phyloP scores from a whole-genome alignment of 129 eudicot genomes.

The Flaveria ramosissima region DNA sequence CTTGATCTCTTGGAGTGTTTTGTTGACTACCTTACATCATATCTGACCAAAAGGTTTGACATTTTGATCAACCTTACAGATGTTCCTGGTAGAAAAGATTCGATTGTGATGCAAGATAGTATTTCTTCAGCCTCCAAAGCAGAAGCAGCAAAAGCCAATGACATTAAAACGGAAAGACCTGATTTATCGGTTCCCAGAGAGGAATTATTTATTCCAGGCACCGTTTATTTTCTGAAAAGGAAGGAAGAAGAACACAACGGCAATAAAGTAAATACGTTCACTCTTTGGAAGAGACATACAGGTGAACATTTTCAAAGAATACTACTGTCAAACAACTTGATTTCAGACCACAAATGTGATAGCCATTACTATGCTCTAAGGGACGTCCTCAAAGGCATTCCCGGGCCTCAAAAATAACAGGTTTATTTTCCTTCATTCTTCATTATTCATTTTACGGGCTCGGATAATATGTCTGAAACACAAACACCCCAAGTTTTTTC shows the following conservation, averaged over 20 bases:
- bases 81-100: slow-evolving; percentile 48
- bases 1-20: neutral
- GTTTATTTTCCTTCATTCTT: neutral
- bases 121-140: slow-evolving; percentile 31
- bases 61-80: slow-evolving; percentile 40
- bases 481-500: neutral
- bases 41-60: slow-evolving; percentile 18
- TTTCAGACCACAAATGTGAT: slow-evolving; percentile 83
- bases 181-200: slow-evolving; percentile 32
- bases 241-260: slow-evolving; percentile 36
- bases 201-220: slow-evolving; percentile 80
- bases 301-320: slow-evolving; percentile 80
- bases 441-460: neutral
- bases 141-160: slow-evolving; percentile 21
- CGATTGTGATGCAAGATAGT: slow-evolving; percentile 24
- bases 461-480: neutral
- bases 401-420: slow-evolving; percentile 40
- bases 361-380: slow-evolving; percentile 76
- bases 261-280: slow-evolving; percentile 42
- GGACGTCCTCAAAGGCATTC: slow-evolving; percentile 81
- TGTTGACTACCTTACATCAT: slow-evolving; percentile 15
- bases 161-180: slow-evolving; percentile 29
- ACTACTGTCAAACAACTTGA: slow-evolving; percentile 66
- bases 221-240: slow-evolving; percentile 67
- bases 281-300: slow-evolving; percentile 68